Base-by-base conservation (phyloP, 306 rosid species). In the Acmispon strigosus region DNA sequence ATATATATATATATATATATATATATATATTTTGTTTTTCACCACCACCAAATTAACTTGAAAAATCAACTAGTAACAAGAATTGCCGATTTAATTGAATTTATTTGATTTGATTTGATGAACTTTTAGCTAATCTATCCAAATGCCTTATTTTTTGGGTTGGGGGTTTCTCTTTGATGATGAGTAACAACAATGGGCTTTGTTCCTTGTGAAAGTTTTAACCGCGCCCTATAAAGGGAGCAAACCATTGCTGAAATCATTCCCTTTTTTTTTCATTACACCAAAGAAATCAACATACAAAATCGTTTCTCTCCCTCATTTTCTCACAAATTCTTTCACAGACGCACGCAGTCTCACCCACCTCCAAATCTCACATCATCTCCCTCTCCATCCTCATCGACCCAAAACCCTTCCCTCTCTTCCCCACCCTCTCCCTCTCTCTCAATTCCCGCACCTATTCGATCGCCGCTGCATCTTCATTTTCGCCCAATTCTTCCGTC, bases 311-410 rank as follows among this genome's bases (percentile, higher is more conserved):
- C 68, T 71, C 61, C 65, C 75, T 37, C 19, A 15, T 51, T 76
- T 62, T 77, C 80, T 53, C 52, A 68, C 53, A 52, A 37, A 83
- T 45, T 22, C 70, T 44, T 47, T 27, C 58, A 19, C 59, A 11
- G 41, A 80, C 74, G 57, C 75, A 73, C 70, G 83, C 83, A 72
- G 75, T 64, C 69, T 69, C 71, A 27, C 86, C 27, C 79, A 64
- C 72, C 90, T 76, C 87, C 96, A 86, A 86, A 90, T 85, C 96
- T 90, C 96, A 82, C 93, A 81, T 82, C 84, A 76, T 76, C 64
- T 29, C 19, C 22, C 14, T 39, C 45, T 7, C 62, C 73, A 19
- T 42, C 83, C 7, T 50, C 86, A 34, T 71, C 83, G 37, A 79
- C 81, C 84, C 79, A 87, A 87, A 86, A 73, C 87, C 92, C 85